These are phyloP conservation scores for Sporothrix globosa DNA, from an alignment of 2,329 filamentous ascomycete genomes.

Conservation along the genomic window DNA sequence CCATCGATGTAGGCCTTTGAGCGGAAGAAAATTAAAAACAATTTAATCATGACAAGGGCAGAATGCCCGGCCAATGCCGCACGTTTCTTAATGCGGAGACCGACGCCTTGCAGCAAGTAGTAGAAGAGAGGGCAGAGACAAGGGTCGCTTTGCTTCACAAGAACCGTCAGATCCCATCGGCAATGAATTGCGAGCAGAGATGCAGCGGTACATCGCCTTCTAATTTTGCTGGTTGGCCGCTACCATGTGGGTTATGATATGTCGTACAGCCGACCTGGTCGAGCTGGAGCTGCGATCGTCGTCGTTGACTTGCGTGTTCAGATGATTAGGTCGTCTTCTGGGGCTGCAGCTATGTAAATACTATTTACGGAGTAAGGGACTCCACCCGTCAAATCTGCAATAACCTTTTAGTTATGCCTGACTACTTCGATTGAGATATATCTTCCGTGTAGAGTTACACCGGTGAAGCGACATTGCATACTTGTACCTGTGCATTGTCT, in stretches of 20 bases:
- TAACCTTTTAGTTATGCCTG: not conserved
- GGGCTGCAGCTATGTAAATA: not conserved
- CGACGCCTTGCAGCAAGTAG: not conserved
- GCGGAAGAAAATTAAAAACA: not conserved
- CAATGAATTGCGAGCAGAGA: not conserved
- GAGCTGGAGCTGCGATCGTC: not conserved
- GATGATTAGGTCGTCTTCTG: slow-evolving; percentile 5
- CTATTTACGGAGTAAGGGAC: not conserved
- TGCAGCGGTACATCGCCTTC: slow-evolving; percentile 14
- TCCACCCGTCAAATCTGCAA: not conserved
- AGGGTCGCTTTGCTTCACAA: not conserved
- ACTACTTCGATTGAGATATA: not conserved
- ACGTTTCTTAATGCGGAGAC: slow-evolving; percentile 3
- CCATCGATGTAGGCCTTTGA: not conserved
- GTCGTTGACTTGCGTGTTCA: not conserved
- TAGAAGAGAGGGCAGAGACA: not conserved
- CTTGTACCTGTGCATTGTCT: not conserved
- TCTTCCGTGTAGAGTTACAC: not conserved
- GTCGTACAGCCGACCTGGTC: slow-evolving; percentile 1
- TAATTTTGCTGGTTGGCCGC: slow-evolving; percentile 1
- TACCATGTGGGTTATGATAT: slow-evolving; percentile 19
- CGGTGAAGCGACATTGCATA: not conserved
- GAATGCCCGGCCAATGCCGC: not conserved
- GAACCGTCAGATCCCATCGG: slow-evolving; percentile 7
- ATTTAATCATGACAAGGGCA: not conserved